phyloP scores from a whole-genome alignment of 2,329 filamentous ascomycete species.

The Monilinia fructigena region DNA sequence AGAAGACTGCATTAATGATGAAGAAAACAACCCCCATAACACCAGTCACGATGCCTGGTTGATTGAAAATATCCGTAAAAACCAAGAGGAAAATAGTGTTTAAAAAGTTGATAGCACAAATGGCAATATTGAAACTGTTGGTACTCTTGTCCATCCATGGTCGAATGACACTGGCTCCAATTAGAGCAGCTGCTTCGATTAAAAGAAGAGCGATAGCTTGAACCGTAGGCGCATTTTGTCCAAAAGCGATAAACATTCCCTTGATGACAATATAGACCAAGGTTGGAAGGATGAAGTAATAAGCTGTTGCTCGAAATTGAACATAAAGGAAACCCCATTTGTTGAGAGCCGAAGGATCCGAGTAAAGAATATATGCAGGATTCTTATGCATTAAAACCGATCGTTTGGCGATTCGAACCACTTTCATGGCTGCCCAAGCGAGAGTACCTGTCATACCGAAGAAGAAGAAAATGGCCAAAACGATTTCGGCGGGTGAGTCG shows the following conservation, averaged over 20 bases:
- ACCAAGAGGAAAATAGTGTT: constrained; percentile 87
- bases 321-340: constrained; percentile 99
- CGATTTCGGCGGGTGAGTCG: constrained; percentile 82
- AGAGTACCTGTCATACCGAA: constrained; percentile 76
- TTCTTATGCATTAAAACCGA: constrained; percentile 93
- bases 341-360: constrained; percentile 88
- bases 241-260: constrained; percentile 82
- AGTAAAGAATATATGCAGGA: constrained; percentile 94
- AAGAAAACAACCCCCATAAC: constrained; percentile 89
- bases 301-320: constrained; percentile 91
- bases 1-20: constrained; percentile 80
- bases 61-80: constrained; percentile 83
- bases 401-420: constrained; percentile 82
- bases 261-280: constrained; percentile 81
- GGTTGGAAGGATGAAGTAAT: constrained; percentile 87
- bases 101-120: constrained; percentile 84
- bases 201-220: constrained; percentile 82
- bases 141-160: constrained; percentile 99
- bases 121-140: constrained; percentile 93
- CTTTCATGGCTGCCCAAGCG: constrained; percentile 84
- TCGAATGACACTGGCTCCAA: constrained; percentile 74
- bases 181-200: constrained; percentile 75
- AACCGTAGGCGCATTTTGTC: constrained; percentile 66
- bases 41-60: constrained; percentile 79
- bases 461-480: constrained; percentile 86